Evolutionary conservation across 2,329 filamentous ascomycete genomes (phyloP).

Genomic region (Fusarium subglutinans): DNA sequence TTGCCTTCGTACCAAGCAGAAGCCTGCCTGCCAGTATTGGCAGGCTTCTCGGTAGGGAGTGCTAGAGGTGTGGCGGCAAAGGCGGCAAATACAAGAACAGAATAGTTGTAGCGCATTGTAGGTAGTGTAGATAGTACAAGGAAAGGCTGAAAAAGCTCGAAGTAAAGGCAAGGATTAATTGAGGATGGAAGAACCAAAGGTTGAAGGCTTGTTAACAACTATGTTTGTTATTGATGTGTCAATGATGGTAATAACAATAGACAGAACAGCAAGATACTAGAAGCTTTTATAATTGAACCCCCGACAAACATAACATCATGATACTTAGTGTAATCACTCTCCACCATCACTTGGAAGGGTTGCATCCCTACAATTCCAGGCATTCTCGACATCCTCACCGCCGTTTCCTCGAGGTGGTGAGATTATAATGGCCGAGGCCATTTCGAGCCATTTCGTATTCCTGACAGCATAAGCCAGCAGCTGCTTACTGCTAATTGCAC

Average conservation of each 20-base stretch:
- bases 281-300: background rate
- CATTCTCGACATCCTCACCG: background rate
- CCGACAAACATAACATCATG: background rate
- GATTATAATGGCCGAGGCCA: background rate
- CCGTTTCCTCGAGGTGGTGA: background rate
- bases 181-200: background rate
- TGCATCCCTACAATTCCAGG: too few species aligned
- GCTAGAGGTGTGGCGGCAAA: constrained; percentile 32
- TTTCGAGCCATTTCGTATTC: background rate
- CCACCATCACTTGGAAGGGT: background rate
- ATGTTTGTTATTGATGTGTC: background rate
- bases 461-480: background rate
- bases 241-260: background rate
- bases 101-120: constrained; percentile 26
- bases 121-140: background rate
- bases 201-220: background rate
- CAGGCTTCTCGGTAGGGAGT: constrained; percentile 25
- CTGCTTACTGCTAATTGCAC: background rate
- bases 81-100: constrained; percentile 25
- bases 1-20: background rate
- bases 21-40: constrained; percentile 8
- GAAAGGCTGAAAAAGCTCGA: too few species aligned
- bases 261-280: background rate
- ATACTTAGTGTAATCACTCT: background rate
- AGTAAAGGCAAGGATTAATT: background rate